These are phyloP conservation scores for Iberis pinnata DNA, from an alignment of 345 rosid species.

Conservation along the genomic window DNA sequence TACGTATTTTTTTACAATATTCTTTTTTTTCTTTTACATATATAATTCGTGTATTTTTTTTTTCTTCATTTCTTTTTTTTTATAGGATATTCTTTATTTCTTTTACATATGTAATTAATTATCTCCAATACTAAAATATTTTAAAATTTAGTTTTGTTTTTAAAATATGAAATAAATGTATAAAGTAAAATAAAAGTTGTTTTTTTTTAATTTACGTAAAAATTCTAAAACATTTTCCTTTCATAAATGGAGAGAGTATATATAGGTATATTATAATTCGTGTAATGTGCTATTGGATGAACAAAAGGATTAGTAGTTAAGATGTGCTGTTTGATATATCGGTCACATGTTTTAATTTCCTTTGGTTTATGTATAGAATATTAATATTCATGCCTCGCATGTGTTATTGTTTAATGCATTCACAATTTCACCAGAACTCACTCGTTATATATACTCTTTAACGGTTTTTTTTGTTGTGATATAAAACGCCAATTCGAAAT, in stretches of 20 bases:
- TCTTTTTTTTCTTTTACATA: background rate
- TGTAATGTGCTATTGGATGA: background rate
- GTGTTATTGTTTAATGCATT: slow-evolving; percentile 20
- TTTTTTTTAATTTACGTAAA: too few relatives aligned
- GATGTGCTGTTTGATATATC: slow-evolving; percentile 3
- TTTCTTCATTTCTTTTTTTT: too few relatives aligned
- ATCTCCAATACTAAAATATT: background rate
- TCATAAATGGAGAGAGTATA: too few relatives aligned
- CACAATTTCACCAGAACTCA: slow-evolving; percentile 20
- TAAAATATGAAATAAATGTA: too few relatives aligned
- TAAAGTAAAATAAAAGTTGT: too few relatives aligned
- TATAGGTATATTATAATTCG: background rate
- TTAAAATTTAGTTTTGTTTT: too few relatives aligned
- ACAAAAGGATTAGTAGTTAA: slow-evolving; percentile 4
- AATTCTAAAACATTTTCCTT: too few relatives aligned
- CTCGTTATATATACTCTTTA: too few relatives aligned
- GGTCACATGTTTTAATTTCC: slow-evolving; percentile 17
- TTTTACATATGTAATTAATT: background rate
- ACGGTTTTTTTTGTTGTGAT: background rate
- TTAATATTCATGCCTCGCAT: slow-evolving; percentile 7
- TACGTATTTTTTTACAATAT: too few relatives aligned
- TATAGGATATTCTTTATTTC: too few relatives aligned
- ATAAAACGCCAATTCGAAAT: too few relatives aligned
- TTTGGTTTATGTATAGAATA: slow-evolving; percentile 9
- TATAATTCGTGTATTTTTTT: background rate